These are phyloP conservation scores for Pythium guiyangense DNA, from an alignment of 352 stramenopile species.

Conservation along the genomic window DNA sequence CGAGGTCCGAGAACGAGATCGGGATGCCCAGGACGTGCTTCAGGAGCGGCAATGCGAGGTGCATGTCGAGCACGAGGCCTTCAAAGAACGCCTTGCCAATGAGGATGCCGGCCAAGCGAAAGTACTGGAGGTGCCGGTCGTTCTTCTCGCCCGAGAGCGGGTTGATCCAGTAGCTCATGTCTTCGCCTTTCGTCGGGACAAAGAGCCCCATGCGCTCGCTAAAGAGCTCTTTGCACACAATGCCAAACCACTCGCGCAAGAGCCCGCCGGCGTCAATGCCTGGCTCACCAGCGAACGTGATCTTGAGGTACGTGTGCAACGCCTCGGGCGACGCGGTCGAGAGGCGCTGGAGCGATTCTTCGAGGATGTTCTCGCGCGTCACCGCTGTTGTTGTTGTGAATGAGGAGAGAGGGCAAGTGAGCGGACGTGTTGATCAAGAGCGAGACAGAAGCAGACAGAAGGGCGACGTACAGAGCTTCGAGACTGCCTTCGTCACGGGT, in stretches of 20 bases:
- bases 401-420: neutral
- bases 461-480: constrained; percentile 50
- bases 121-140: constrained; percentile 43
- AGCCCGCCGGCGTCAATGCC: constrained; percentile 64
- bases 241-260: constrained; percentile 64
- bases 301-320: constrained; percentile 67
- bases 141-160: constrained; percentile 44
- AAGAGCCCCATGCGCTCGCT: constrained; percentile 49
- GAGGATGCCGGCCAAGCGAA: constrained; percentile 54
- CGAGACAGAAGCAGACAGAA: neutral
- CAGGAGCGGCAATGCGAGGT: constrained; percentile 61
- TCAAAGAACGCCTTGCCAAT: constrained; percentile 66
- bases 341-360: constrained; percentile 43
- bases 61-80: constrained; percentile 51
- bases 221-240: constrained; percentile 56
- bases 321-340: constrained; percentile 31
- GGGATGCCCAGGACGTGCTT: constrained; percentile 70
- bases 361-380: constrained; percentile 47
- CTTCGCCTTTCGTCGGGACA: constrained; percentile 49
- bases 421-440: neutral
- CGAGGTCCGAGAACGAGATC: constrained; percentile 74
- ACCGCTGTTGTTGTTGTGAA: constrained; percentile 24
- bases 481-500: constrained; percentile 52
- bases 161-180: constrained; percentile 71
- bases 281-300: constrained; percentile 55